Conservation (phyloP, 768 basidiomycete species). For the Tulasnella sp. region DNA sequence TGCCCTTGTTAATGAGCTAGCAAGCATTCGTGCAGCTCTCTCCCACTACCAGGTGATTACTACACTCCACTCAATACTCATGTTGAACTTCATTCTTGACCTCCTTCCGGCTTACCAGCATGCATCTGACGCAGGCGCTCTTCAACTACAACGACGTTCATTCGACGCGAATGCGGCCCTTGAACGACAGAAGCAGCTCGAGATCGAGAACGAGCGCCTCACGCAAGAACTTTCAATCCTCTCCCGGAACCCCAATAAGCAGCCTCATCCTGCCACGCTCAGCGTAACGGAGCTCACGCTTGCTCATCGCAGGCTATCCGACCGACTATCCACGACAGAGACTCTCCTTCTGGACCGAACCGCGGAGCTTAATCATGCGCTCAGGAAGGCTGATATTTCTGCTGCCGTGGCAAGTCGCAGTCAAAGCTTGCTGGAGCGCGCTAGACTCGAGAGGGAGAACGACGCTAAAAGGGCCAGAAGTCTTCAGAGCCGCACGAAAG, state of each 20-base stretch:
- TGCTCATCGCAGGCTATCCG: slow-evolving; percentile 53
- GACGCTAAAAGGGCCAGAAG: slow-evolving; percentile 34
- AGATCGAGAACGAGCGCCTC: slow-evolving; percentile 48
- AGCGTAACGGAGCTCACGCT: slow-evolving; percentile 49
- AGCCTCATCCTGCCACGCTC: slow-evolving; percentile 29
- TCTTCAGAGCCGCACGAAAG: slow-evolving; percentile 22
- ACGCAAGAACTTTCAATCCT: slow-evolving; percentile 45
- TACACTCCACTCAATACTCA: neutral
- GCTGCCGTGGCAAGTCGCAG: neutral
- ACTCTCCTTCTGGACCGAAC: slow-evolving; percentile 39
- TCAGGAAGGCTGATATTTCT: neutral
- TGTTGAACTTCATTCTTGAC: slow-evolving; percentile 6
- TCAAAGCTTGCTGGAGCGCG: slow-evolving; percentile 25
- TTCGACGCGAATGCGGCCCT: slow-evolving; percentile 41
- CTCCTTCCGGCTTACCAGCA: slow-evolving; percentile 34
- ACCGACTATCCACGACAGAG: slow-evolving; percentile 57
- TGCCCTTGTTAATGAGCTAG: slow-evolving; percentile 11
- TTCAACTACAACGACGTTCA: slow-evolving; percentile 54
- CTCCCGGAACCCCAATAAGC: slow-evolving; percentile 40
- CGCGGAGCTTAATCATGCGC: slow-evolving; percentile 33
- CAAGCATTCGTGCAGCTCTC: slow-evolving; percentile 10
- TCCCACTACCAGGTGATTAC: slow-evolving; percentile 17
- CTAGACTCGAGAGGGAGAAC: slow-evolving; percentile 43
- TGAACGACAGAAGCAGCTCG: slow-evolving; percentile 33
- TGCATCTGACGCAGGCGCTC: slow-evolving; percentile 52